Evolutionary conservation across 2,329 filamentous ascomycete genomes (phyloP).

Genomic region (Ascochyta viciae-villosae): DNA sequence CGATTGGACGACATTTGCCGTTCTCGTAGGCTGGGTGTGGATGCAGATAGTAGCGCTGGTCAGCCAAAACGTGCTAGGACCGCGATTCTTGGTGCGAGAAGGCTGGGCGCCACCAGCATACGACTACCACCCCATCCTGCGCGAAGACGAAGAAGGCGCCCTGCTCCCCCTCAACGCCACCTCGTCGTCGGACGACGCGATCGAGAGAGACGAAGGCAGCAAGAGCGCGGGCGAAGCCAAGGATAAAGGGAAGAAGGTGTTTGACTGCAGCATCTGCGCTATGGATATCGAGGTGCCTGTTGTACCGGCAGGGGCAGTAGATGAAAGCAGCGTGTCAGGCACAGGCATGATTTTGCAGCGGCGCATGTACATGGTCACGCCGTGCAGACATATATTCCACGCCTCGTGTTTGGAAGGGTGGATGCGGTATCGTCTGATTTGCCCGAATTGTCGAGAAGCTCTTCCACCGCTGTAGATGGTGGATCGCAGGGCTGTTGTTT

Average conservation of each 20-base stretch:
- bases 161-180: constrained; percentile 75
- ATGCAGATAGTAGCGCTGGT: constrained; percentile 79
- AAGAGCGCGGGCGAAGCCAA: constrained; percentile 52
- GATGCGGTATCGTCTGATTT: constrained; percentile 93
- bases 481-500: background rate
- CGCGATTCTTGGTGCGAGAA: constrained; percentile 81
- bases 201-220: constrained; percentile 11
- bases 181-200: constrained; percentile 26
- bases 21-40: constrained; percentile 82
- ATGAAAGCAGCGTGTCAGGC: constrained; percentile 47
- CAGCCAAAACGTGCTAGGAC: constrained; percentile 84
- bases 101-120: constrained; percentile 76
- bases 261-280: constrained; percentile 95
- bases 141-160: constrained; percentile 82
- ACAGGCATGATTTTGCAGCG: constrained; percentile 72
- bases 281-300: constrained; percentile 90
- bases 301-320: constrained; percentile 58
- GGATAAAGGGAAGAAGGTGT: constrained; percentile 65
- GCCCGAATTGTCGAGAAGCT: constrained; percentile 91
- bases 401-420: constrained; percentile 90
- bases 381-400: constrained; percentile 95
- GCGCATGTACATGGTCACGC: constrained; percentile 94
- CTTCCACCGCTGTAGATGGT: constrained; percentile 75
- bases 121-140: constrained; percentile 91
- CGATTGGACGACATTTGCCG: constrained; percentile 69